phyloP scores from a whole-genome alignment of 2,329 filamentous ascomycete genomes.

The Truncatella angustata region DNA sequence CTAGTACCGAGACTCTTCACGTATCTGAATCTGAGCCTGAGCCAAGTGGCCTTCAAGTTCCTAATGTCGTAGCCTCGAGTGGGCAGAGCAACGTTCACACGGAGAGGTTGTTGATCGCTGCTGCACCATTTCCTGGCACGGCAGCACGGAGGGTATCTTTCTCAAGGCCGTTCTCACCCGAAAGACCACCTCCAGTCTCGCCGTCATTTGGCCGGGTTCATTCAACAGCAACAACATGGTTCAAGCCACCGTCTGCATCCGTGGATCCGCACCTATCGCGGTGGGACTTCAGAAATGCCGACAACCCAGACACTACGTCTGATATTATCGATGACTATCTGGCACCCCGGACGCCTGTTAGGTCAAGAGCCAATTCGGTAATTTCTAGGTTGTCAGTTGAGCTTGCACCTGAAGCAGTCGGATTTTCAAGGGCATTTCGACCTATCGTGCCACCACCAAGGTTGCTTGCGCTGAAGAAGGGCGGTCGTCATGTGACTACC shows the following conservation, averaged over 20 bases:
- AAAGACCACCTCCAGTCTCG: not conserved
- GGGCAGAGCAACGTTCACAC: not conserved
- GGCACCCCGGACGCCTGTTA: not conserved
- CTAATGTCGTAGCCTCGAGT: not conserved
- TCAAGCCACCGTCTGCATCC: not conserved
- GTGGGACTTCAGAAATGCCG: not conserved
- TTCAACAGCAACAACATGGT: not conserved
- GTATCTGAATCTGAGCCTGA: not conserved
- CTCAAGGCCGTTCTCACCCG: not conserved
- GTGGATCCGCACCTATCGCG: slow-evolving; percentile 5
- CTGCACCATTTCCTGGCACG: not conserved
- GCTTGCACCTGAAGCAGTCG: slow-evolving; percentile 2
- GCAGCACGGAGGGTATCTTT: not conserved
- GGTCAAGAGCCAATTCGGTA: not conserved
- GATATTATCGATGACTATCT: slow-evolving; percentile 9
- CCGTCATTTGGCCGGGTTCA: not conserved
- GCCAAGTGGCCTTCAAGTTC: not conserved
- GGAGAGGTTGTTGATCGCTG: not conserved
- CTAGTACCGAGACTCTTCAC: slow-evolving; percentile 1
- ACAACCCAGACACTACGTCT: not conserved
- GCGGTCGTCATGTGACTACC: not conserved
- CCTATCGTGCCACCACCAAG: not conserved
- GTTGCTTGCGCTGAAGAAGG: not conserved
- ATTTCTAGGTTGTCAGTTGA: slow-evolving; percentile 1
- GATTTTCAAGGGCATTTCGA: not conserved